phyloP scores from a whole-genome alignment of 2,329 filamentous ascomycete species.

The Ophioceras dolichostomum region DNA sequence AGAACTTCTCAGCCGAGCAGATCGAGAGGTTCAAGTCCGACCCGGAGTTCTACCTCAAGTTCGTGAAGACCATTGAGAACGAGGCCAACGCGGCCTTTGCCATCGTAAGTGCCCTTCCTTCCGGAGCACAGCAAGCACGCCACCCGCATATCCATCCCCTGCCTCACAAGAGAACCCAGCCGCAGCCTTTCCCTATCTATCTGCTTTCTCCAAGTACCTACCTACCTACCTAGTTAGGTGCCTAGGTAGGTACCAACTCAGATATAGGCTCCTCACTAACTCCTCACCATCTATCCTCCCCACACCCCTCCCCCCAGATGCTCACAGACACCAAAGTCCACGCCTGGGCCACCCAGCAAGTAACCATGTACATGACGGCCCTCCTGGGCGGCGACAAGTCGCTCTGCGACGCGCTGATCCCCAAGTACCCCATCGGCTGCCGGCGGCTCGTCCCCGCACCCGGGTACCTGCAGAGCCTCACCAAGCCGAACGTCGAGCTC shows the following conservation, averaged over 20 bases:
- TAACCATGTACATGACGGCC: conserved; percentile 32
- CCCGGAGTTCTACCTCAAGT: conserved; percentile 29
- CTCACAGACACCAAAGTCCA: conserved; percentile 27
- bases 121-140: too few species aligned
- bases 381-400: conserved; percentile 32
- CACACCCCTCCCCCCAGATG: too few species aligned
- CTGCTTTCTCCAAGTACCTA: too few species aligned
- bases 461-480: conserved; percentile 33
- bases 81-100: conserved; percentile 30
- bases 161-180: too few species aligned
- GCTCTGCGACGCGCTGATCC: conserved; percentile 38
- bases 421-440: conserved; percentile 33
- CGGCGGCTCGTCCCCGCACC: conserved; percentile 37
- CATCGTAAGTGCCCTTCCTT: conserved; percentile 17
- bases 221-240: too few species aligned
- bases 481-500: conserved; percentile 33
- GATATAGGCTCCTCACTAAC: too few species aligned
- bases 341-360: conserved; percentile 25
- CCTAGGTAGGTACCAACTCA: too few species aligned
- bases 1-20: conserved; percentile 28
- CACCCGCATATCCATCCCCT: too few species aligned
- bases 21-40: conserved; percentile 34
- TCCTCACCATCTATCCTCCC: too few species aligned
- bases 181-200: too few species aligned
- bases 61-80: conserved; percentile 32